phyloP scores from a whole-genome alignment of 2,329 filamentous ascomycete genomes.

The Sporothrix pallida region DNA sequence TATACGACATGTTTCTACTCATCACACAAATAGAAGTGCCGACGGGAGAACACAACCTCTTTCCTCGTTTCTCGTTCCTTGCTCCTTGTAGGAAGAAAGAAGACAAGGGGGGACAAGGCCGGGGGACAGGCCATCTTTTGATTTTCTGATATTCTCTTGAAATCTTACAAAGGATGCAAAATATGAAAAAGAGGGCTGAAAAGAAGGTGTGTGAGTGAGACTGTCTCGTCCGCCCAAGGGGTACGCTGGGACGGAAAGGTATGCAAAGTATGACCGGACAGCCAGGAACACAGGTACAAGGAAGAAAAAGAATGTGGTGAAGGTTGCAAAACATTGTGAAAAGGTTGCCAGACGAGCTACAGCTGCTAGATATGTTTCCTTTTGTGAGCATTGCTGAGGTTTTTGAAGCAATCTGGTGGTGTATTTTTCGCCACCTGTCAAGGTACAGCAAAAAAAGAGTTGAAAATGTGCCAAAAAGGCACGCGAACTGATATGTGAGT shows the following conservation, averaged over 20 bases:
- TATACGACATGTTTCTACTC: too few relatives aligned
- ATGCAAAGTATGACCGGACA: background rate
- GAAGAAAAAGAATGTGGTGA: background rate
- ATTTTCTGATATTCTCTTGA: too few relatives aligned
- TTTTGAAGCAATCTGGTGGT: background rate
- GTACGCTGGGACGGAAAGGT: background rate
- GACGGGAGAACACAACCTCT: too few relatives aligned
- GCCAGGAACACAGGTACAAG: constrained; percentile 15
- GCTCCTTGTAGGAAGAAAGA: too few relatives aligned
- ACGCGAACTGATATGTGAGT: background rate
- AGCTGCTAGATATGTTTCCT: background rate
- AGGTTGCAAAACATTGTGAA: background rate
- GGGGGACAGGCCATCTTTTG: too few relatives aligned
- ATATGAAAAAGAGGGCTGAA: constrained; percentile 22
- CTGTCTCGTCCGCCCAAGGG: constrained; percentile 17
- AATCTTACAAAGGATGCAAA: background rate
- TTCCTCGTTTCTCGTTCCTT: too few relatives aligned
- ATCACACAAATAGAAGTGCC: too few relatives aligned
- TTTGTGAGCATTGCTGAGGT: background rate
- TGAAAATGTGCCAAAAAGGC: background rate
- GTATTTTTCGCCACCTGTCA: constrained; percentile 13
- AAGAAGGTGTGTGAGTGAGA: constrained; percentile 31
- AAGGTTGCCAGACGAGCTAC: background rate
- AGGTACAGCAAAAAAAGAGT: background rate
- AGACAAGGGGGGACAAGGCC: too few relatives aligned